These are phyloP conservation scores for Suillus discolor DNA, from an alignment of 768 basidiomycete genomes.

Conservation along the genomic window DNA sequence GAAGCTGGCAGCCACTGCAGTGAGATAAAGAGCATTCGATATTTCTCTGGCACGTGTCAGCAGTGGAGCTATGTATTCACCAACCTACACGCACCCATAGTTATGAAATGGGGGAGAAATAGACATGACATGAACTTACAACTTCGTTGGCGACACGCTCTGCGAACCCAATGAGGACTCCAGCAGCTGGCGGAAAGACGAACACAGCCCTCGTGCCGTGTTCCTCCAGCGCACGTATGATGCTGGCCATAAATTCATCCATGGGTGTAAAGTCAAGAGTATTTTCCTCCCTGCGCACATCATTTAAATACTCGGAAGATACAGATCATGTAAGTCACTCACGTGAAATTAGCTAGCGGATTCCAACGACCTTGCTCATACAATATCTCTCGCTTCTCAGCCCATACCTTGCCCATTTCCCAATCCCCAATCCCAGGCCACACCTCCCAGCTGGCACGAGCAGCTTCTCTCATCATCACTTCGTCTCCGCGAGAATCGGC, in stretches of 20 bases:
- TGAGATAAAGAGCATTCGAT: slow-evolving; percentile 70
- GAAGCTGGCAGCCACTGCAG: slow-evolving; percentile 89
- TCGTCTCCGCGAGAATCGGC: slow-evolving; percentile 80
- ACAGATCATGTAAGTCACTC: slow-evolving; percentile 27
- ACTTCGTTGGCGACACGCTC: slow-evolving; percentile 87
- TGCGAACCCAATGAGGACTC: slow-evolving; percentile 79
- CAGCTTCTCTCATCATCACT: slow-evolving; percentile 75
- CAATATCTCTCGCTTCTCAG: slow-evolving; percentile 93
- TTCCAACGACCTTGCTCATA: slow-evolving; percentile 84
- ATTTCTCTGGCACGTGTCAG: slow-evolving; percentile 78
- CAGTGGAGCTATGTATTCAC: slow-evolving; percentile 82
- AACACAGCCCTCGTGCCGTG: slow-evolving; percentile 82
- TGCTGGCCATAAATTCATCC: slow-evolving; percentile 83
- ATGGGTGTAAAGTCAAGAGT: slow-evolving; percentile 88
- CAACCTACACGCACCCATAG: slow-evolving; percentile 54
- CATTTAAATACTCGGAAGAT: neutral
- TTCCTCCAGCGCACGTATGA: slow-evolving; percentile 64
- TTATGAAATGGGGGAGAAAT: slow-evolving; percentile 7
- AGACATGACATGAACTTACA: slow-evolving; percentile 42
- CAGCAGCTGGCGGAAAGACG: slow-evolving; percentile 81
- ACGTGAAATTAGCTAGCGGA: slow-evolving; percentile 82
- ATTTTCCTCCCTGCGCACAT: slow-evolving; percentile 45
- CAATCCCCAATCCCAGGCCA: slow-evolving; percentile 59
- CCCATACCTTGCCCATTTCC: slow-evolving; percentile 96
- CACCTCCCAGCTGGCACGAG: slow-evolving; percentile 85